Evolutionary conservation across 305 asterid genomes (phyloP).

Genomic region (Andrographis paniculata): DNA sequence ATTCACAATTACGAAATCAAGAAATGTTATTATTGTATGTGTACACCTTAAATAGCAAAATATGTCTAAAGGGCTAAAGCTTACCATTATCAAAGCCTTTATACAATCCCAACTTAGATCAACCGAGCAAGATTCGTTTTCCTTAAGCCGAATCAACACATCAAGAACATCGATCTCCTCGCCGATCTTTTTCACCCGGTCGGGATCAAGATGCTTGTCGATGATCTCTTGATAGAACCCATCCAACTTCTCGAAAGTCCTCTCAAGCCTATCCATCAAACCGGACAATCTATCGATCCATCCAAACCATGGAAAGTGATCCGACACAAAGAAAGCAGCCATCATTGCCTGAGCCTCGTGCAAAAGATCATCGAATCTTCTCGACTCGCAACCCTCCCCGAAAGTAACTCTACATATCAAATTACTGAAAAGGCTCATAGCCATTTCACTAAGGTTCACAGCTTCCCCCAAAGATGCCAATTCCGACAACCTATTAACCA

Average conservation of each 20-base stretch:
- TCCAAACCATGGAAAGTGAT: conserved; percentile 22
- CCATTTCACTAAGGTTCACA: neutral
- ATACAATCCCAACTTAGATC: neutral
- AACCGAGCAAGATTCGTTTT: neutral
- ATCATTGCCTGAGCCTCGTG: conserved; percentile 11
- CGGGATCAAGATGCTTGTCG: conserved; percentile 21
- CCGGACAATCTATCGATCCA: conserved; percentile 25
- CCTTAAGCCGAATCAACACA: neutral
- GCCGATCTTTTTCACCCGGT: neutral
- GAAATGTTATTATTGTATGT: too few species aligned
- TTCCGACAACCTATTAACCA: neutral
- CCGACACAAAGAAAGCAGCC: conserved; percentile 18
- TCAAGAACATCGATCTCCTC: neutral
- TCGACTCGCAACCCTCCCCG: conserved; percentile 9
- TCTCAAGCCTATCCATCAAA: conserved; percentile 16
- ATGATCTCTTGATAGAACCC: conserved; percentile 22
- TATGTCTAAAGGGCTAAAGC: too few species aligned
- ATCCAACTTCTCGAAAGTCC: conserved; percentile 14
- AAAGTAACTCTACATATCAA: conserved; percentile 21
- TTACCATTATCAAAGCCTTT: neutral
- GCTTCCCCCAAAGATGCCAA: neutral
- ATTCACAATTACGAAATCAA: too few species aligned
- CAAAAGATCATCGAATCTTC: conserved; percentile 3
- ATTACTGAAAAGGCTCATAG: neutral
- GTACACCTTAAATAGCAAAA: too few species aligned